phyloP scores from a whole-genome alignment of 2,329 filamentous ascomycete species.

The Clathrospora elynae region DNA sequence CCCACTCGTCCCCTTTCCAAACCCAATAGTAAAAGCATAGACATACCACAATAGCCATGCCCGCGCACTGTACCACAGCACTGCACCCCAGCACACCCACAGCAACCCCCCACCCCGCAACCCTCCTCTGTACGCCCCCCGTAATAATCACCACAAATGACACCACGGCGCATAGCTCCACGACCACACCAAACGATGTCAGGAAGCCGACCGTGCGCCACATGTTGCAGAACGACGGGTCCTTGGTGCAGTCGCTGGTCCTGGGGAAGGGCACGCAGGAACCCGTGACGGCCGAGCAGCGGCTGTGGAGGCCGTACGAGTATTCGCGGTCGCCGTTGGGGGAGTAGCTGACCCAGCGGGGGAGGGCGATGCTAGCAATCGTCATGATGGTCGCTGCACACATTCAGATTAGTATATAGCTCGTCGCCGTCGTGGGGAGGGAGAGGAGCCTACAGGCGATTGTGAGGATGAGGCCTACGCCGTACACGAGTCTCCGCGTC shows the following conservation, averaged over 20 bases:
- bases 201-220: slow-evolving; percentile 90
- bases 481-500: slow-evolving; percentile 57
- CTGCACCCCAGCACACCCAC: slow-evolving; percentile 68
- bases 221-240: slow-evolving; percentile 83
- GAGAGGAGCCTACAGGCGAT: slow-evolving; percentile 46
- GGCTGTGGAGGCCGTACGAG: slow-evolving; percentile 77
- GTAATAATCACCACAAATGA: slow-evolving; percentile 76
- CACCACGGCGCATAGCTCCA: slow-evolving; percentile 80
- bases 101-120: slow-evolving; percentile 81
- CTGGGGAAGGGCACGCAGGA: slow-evolving; percentile 70
- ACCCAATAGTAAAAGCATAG: background rate
- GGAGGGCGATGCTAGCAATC: slow-evolving; percentile 69
- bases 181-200: slow-evolving; percentile 80
- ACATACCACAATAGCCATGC: slow-evolving; percentile 82
- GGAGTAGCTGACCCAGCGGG: slow-evolving; percentile 72
- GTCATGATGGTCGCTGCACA: slow-evolving; percentile 71
- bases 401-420: slow-evolving; percentile 17
- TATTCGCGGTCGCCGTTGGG: slow-evolving; percentile 42
- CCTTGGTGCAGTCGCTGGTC: slow-evolving; percentile 67
- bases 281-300: slow-evolving; percentile 73
- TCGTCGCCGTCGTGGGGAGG: background rate
- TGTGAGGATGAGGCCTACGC: slow-evolving; percentile 55
- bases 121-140: slow-evolving; percentile 79
- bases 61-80: slow-evolving; percentile 71
- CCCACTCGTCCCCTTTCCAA: too few species aligned